Percentiles rank a stretch among this genome's conserved stretches.
Conservation (phyloP, 2,329 filamentous ascomycete genomes). For the Trichothecium sympodiale region DNA sequence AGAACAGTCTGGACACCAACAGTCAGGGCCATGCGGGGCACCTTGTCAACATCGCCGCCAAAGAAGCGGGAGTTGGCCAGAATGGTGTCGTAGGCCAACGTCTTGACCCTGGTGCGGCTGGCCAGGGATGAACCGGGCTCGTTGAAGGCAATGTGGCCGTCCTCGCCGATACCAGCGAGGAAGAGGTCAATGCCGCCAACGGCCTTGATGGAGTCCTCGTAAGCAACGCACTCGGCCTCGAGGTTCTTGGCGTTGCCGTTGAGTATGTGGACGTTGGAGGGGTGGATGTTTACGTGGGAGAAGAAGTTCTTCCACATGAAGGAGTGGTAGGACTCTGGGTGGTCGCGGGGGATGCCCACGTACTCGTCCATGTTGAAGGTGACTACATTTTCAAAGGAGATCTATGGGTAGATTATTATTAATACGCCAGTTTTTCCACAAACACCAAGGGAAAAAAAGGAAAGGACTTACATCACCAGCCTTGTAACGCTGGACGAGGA, state of each 20-base stretch:
- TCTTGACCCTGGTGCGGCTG: constrained; percentile 75
- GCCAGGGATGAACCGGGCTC: constrained; percentile 72
- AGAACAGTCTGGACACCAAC: constrained; percentile 78
- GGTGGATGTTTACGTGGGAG: constrained; percentile 70
- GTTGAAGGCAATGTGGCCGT: constrained; percentile 86
- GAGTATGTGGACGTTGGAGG: constrained; percentile 74
- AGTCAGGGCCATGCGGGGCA: constrained; percentile 73
- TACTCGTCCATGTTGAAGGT: constrained; percentile 96
- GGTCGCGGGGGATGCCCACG: constrained; percentile 69
- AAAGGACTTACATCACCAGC: constrained; percentile 38
- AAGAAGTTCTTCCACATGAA: constrained; percentile 95
- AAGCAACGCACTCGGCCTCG: constrained; percentile 65
- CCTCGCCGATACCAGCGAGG: constrained; percentile 73
- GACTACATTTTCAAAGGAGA: constrained; percentile 80
- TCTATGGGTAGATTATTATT: constrained; percentile 31
- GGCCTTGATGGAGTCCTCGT: constrained; percentile 65
- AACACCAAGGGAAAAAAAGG: constrained; percentile 12
- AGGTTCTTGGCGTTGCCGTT: constrained; percentile 70
- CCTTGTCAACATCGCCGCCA: constrained; percentile 58
- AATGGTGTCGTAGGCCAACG: constrained; percentile 77
- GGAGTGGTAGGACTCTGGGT: constrained; percentile 78
- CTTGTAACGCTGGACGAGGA: constrained; percentile 62
- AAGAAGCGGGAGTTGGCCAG: constrained; percentile 81
- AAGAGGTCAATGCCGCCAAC: constrained; percentile 77
- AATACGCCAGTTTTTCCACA: no score